These are phyloP conservation scores for Neohortaea acidophila DNA, from an alignment of 495 filamentous ascomycete species.

Conservation along the genomic window DNA sequence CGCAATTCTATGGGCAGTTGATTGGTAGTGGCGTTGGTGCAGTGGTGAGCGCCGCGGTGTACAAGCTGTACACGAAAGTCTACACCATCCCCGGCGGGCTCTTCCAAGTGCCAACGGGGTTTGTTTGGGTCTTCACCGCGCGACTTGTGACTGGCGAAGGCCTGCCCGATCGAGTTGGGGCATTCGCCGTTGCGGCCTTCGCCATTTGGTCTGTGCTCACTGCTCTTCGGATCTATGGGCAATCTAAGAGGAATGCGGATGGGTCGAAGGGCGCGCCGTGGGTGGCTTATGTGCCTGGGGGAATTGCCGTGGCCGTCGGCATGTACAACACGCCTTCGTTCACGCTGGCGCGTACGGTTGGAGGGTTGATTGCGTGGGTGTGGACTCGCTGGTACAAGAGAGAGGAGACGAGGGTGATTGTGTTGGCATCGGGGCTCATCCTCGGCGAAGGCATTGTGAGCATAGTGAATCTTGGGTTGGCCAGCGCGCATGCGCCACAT, in stretches of 20 bases:
- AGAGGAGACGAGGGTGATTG: slow-evolving; percentile 43
- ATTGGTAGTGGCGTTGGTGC: slow-evolving; percentile 84
- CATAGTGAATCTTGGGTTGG: slow-evolving; percentile 75
- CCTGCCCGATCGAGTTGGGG: slow-evolving; percentile 62
- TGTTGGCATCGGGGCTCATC: slow-evolving; percentile 64
- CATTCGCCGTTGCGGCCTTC: slow-evolving; percentile 58
- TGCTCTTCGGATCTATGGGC: slow-evolving; percentile 43
- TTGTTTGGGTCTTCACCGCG: slow-evolving; percentile 95
- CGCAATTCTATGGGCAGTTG: slow-evolving; percentile 92
- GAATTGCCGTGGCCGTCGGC: slow-evolving; percentile 88
- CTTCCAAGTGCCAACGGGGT: slow-evolving; percentile 88
- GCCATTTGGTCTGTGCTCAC: slow-evolving; percentile 56
- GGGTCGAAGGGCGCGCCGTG: slow-evolving; percentile 35
- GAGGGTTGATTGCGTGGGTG: slow-evolving; percentile 75
- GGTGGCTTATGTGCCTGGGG: slow-evolving; percentile 61
- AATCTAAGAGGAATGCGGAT: slow-evolving; percentile 22
- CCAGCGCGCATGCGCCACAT: slow-evolving; percentile 66
- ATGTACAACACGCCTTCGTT: slow-evolving; percentile 98
- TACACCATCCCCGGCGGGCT: slow-evolving; percentile 75
- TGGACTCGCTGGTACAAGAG: slow-evolving; percentile 40
- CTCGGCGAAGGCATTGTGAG: slow-evolving; percentile 88
- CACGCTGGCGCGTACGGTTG: slow-evolving; percentile 75
- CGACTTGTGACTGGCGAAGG: slow-evolving; percentile 87
- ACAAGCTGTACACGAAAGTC: slow-evolving; percentile 78
- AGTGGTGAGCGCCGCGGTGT: slow-evolving; percentile 71